A percentile compares a stretch with the other conserved stretches of the same genome.
phyloP scores from a whole-genome alignment of 176 grass and related monocot genomes.

The Aegilops bicornis region DNA sequence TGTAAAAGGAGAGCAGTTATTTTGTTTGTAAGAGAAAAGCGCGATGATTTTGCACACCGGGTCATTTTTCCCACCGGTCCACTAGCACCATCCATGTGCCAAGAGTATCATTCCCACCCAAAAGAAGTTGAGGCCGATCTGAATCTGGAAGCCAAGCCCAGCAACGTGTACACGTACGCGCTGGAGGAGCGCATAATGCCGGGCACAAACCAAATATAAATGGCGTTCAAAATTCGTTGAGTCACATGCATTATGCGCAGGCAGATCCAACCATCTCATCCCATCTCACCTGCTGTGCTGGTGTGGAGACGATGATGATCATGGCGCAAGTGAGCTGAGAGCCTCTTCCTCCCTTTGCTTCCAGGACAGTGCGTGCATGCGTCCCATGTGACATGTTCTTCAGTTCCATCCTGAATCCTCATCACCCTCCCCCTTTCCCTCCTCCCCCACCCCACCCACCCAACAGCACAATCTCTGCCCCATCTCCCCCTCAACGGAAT shows the following conservation, averaged over 20 bases:
- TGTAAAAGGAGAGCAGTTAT: not conserved
- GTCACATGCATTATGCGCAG: conserved; percentile 53
- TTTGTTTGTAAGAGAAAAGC: not conserved
- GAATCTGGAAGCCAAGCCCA: conserved; percentile 31
- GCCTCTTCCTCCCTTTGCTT: conserved; percentile 16
- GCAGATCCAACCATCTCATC: conserved; percentile 35
- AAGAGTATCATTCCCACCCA: not conserved
- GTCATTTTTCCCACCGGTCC: not conserved
- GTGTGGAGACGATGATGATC: conserved; percentile 25
- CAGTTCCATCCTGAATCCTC: not conserved
- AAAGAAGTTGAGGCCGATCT: conserved; percentile 2
- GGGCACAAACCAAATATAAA: conserved; percentile 27
- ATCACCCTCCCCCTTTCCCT: not conserved
- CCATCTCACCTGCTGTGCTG: conserved; percentile 26
- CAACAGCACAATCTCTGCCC: conserved; percentile 29
- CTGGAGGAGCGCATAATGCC: conserved; percentile 6
- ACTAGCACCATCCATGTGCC: conserved; percentile 29
- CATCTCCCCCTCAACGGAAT: conserved; percentile 27
- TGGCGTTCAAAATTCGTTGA: conserved; percentile 45
- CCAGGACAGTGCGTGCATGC: conserved; percentile 40
- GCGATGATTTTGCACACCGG: not conserved
- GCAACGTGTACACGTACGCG: not conserved
- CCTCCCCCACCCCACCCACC: conserved; percentile 41
- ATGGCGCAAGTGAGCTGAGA: not conserved
- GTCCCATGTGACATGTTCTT: conserved; percentile 67